Evolutionary conservation across 2,329 filamentous ascomycete genomes (phyloP), one percentile per base, ranked within the genome.

Genomic region (Blumeriella jaapii): DNA sequence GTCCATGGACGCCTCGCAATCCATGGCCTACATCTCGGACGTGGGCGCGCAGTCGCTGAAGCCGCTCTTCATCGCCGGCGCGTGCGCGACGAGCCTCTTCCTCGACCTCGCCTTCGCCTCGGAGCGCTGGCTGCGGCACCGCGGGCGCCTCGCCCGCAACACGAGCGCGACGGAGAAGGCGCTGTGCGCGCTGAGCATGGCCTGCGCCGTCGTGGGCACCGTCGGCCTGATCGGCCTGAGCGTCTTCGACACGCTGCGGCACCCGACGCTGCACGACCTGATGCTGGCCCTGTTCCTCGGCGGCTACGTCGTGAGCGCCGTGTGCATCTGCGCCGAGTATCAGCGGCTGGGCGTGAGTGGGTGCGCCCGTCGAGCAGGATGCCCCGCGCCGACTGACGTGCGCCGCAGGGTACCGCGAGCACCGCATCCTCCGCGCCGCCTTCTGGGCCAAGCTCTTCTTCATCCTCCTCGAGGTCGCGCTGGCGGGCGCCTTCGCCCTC

Each of bases 261-360:
- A 94, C 55, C 66, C 67, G 2, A 59, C 48, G 1, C 55, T 82
- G 39, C 91, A 98, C 56, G 67, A 84, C 51, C 64, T 74, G 2
- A 93, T 93, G 60, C 62, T 98, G 22, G 60, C 72, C 1, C 59
- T 95, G 33, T 98, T 98, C 58, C 84, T 95, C 55, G 75, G 59
- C 10, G 91, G 85, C 20, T 96, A 93, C 57, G 64, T 95, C 35
- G 55, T 94, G 36, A 84, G 78, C 4, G 87, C 89, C 37, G 69
- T 95, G 48, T 89, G 87, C 59, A 81, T 89, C 46, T 95, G 87
- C 64, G 77, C 74, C 63, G 86, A 95, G 58, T 95, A 93, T 58
- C 80, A 91, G 52, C 77, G 83, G 2, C 69, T 96, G 1, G 85
- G 86, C 16, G 75, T 80, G 34, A 78, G 71, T 73, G 58, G 35